phyloP scores from a whole-genome alignment of 331 rosid species.

The Erythrophleum ivorense region DNA sequence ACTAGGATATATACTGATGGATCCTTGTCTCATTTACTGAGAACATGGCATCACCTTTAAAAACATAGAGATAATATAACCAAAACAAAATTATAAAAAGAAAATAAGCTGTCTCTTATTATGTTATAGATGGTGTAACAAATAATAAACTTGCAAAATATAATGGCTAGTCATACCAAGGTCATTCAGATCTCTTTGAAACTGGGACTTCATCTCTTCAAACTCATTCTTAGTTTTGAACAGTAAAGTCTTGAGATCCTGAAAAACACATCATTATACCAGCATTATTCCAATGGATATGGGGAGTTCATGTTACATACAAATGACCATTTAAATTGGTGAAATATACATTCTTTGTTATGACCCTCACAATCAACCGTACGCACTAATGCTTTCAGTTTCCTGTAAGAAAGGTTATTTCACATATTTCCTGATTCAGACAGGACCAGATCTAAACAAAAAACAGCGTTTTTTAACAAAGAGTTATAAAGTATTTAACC shows the following conservation, averaged over 20 bases:
- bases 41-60: not conserved
- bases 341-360: not conserved
- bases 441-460: not conserved
- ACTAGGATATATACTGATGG: not conserved
- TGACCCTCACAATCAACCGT: not conserved
- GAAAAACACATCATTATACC: constrained; percentile 29
- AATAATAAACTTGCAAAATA: constrained; percentile 23
- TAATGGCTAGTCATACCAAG: constrained; percentile 60
- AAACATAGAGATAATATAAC: constrained; percentile 9
- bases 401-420: not conserved
- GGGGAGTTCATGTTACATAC: not conserved
- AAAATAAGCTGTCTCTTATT: constrained; percentile 19
- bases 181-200: constrained; percentile 63
- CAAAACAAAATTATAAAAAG: not conserved
- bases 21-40: not conserved
- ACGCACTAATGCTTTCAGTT: not conserved
- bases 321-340: not conserved
- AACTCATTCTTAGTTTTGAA: constrained; percentile 66
- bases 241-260: constrained; percentile 80
- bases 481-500: not conserved
- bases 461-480: not conserved
- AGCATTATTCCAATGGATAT: not conserved
- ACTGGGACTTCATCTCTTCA: constrained; percentile 64
- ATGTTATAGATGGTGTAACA: constrained; percentile 13
- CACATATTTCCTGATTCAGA: not conserved